phyloP scores from a whole-genome alignment of 2,329 filamentous ascomycete species.

The Xylariaceae sp. region DNA sequence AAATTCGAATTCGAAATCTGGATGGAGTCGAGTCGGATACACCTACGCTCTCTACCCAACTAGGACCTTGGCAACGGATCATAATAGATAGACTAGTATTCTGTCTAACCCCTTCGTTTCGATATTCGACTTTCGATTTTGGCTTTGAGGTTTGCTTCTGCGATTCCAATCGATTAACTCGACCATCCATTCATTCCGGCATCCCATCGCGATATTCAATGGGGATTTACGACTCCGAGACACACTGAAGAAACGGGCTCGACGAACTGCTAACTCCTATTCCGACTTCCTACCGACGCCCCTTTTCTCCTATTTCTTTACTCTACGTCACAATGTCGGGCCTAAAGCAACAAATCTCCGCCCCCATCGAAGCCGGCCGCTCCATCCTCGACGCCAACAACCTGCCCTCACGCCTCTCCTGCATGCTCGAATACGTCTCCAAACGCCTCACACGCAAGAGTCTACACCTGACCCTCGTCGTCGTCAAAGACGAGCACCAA shows the following conservation, averaged over 20 bases:
- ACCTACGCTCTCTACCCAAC: too few species aligned
- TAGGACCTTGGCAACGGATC: too few species aligned
- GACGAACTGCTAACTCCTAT: conserved; percentile 9
- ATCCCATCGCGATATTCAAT: not conserved
- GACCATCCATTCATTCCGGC: not conserved
- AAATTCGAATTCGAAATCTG: too few species aligned
- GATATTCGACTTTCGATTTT: too few species aligned
- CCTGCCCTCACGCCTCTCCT: conserved; percentile 49
- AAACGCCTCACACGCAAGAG: conserved; percentile 50
- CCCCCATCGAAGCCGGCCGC: conserved; percentile 57
- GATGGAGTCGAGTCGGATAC: too few species aligned
- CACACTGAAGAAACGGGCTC: conserved; percentile 5
- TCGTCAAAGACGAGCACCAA: conserved; percentile 52
- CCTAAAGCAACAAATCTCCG: conserved; percentile 54
- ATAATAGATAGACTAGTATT: too few species aligned
- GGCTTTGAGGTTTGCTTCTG: too few species aligned
- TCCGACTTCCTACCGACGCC: not conserved
- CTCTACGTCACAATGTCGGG: conserved; percentile 30
- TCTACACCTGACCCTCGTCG: conserved; percentile 53
- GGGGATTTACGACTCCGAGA: not conserved
- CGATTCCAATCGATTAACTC: not conserved
- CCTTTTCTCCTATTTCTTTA: not conserved
- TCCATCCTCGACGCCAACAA: conserved; percentile 54
- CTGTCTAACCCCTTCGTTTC: too few species aligned
- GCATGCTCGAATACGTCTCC: conserved; percentile 55